Evolutionary conservation across 2,329 filamentous ascomycete species (phyloP).

Genomic region (Monosporascus sp.): DNA sequence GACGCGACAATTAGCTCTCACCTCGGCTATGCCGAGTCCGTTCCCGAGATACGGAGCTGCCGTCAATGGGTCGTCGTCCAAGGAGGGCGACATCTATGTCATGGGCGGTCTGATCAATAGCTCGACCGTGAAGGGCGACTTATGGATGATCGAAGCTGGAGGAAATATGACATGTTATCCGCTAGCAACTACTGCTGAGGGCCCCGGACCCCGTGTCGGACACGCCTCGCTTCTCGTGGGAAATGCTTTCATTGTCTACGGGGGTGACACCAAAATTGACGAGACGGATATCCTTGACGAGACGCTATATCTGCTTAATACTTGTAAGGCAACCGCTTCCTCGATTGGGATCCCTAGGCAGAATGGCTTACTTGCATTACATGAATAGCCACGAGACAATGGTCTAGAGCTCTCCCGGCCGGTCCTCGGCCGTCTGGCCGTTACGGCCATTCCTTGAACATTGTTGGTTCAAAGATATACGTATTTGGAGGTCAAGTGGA

Average conservation of each 20-base stretch:
- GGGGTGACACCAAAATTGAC: conserved; percentile 95
- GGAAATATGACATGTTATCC: conserved; percentile 87
- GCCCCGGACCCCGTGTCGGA: conserved; percentile 88
- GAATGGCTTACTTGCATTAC: conserved; percentile 2
- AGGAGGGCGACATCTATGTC: conserved; percentile 94
- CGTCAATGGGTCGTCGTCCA: conserved; percentile 86
- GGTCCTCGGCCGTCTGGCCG: conserved; percentile 81
- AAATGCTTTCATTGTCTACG: conserved; percentile 98
- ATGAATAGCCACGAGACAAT: conserved; percentile 81
- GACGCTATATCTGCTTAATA: conserved; percentile 93
- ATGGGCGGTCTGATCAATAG: conserved; percentile 97
- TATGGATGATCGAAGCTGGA: conserved; percentile 96
- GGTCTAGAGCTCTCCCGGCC: conserved; percentile 88
- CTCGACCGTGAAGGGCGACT: conserved; percentile 89
- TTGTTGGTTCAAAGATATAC: conserved; percentile 93
- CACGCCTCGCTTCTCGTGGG: conserved; percentile 92
- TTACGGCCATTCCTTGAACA: conserved; percentile 95
- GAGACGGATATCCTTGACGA: conserved; percentile 89
- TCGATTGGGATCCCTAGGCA: not conserved
- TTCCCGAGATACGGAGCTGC: conserved; percentile 97
- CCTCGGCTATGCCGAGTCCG: conserved; percentile 72
- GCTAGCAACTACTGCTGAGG: conserved; percentile 85
- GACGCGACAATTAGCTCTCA: conserved; percentile 80
- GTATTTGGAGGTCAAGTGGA: conserved; percentile 98
- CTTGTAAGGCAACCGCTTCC: conserved; percentile 59